Evolutionary conservation across 768 basidiomycete species (phyloP).

Genomic region (Tulasnella sp.): DNA sequence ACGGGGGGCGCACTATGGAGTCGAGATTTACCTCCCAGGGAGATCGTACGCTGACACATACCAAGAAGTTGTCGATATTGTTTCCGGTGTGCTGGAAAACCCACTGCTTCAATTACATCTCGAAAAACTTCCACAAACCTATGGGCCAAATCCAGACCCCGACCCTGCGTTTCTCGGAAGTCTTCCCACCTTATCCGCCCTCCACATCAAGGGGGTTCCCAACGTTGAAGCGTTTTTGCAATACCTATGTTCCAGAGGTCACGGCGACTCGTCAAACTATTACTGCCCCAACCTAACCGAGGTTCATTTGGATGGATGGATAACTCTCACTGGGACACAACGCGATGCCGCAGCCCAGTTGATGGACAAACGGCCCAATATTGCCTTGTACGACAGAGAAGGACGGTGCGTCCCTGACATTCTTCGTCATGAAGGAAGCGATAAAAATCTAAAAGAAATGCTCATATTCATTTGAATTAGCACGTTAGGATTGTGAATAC

Average conservation of each 20-base stretch:
- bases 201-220: too few species aligned
- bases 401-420: too few species aligned
- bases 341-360: background rate
- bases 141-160: background rate
- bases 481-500: too few species aligned
- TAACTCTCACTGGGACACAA: background rate
- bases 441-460: too few species aligned
- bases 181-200: too few species aligned
- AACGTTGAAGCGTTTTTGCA: too few species aligned
- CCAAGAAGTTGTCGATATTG: background rate
- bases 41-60: background rate
- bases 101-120: background rate
- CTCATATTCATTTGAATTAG: too few species aligned
- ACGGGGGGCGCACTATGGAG: background rate
- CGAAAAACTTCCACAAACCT: background rate
- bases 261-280: background rate
- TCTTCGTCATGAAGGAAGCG: too few species aligned
- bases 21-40: background rate
- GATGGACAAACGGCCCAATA: background rate
- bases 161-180: too few species aligned
- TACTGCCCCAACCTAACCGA: background rate
- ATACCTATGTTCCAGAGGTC: too few species aligned
- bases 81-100: background rate
- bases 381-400: background rate
- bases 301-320: background rate